phyloP scores from a whole-genome alignment of 164 flowering plant species.

The Vitis rotundifolia region DNA sequence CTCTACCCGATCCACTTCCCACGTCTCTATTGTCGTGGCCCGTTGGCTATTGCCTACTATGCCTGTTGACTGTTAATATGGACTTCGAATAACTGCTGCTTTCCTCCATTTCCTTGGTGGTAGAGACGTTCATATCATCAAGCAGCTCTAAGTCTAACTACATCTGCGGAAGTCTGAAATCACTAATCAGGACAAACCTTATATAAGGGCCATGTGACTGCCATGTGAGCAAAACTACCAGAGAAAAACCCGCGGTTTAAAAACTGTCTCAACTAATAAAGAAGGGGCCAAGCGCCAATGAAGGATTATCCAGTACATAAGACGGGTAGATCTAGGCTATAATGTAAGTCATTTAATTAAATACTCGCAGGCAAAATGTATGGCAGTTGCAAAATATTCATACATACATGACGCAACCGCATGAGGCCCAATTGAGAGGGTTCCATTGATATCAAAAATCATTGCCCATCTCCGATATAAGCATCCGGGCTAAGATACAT shows the following conservation, averaged over 20 bases:
- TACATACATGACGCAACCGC: neutral
- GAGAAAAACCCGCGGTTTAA: neutral
- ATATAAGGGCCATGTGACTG: too few species aligned
- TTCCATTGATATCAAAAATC: conserved; percentile 1
- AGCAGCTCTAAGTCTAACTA: too few species aligned
- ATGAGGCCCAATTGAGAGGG: neutral
- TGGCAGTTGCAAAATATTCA: neutral
- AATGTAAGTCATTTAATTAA: neutral
- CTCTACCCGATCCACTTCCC: neutral
- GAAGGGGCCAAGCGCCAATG: conserved; percentile 10
- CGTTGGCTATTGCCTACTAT: neutral
- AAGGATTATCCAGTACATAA: conserved; percentile 26
- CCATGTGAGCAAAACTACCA: neutral
- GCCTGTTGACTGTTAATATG: conserved; percentile 6
- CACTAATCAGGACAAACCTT: too few species aligned
- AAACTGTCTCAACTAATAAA: conserved; percentile 8
- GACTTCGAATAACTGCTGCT: neutral
- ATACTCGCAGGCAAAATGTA: neutral
- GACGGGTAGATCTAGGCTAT: conserved; percentile 10
- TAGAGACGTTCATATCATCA: too few species aligned
- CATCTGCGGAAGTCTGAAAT: too few species aligned
- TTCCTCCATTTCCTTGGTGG: too few species aligned
- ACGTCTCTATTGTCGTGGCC: neutral
- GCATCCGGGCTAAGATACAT: neutral
- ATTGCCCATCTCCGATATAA: neutral